A percentile compares a stretch with the other conserved stretches of the same genome.
phyloP scores from a whole-genome alignment of 2,329 filamentous ascomycete genomes.

The Chaetomium globosum region DNA sequence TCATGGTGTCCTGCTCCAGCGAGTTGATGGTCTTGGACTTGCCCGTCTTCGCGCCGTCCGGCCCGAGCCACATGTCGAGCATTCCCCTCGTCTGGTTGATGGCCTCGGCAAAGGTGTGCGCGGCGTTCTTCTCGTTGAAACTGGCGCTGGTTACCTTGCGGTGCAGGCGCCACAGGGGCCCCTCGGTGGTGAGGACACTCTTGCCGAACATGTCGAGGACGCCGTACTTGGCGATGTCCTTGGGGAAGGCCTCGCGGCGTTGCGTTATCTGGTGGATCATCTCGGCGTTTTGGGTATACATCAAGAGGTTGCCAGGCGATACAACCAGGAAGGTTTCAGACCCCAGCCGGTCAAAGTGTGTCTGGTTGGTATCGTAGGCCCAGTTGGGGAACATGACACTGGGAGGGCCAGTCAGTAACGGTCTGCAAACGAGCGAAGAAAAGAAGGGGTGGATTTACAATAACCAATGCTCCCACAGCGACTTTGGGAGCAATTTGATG shows the following conservation, averaged over 20 bases:
- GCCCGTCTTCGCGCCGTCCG: conserved; percentile 42
- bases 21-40: conserved; percentile 57
- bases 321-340: conserved; percentile 66
- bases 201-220: conserved; percentile 68
- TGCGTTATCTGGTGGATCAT: conserved; percentile 66
- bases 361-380: conserved; percentile 58
- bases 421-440: background rate
- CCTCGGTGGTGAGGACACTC: conserved; percentile 73
- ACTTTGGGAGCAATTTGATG: conserved; percentile 57
- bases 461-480: conserved; percentile 61
- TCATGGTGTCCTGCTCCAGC: conserved; percentile 67
- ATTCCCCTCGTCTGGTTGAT: conserved; percentile 65
- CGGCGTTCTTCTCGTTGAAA: conserved; percentile 77
- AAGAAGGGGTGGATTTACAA: conserved; percentile 50
- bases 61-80: conserved; percentile 59
- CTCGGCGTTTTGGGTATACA: conserved; percentile 66
- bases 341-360: conserved; percentile 60
- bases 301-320: conserved; percentile 54
- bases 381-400: conserved; percentile 64
- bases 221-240: conserved; percentile 62
- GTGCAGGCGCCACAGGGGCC: conserved; percentile 69
- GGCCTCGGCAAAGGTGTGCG: conserved; percentile 63
- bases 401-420: conserved; percentile 19
- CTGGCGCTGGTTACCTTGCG: conserved; percentile 70
- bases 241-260: conserved; percentile 71